Evolutionary conservation across 2,329 filamentous ascomycete genomes (phyloP).

Genomic region (Fusarium sp.): DNA sequence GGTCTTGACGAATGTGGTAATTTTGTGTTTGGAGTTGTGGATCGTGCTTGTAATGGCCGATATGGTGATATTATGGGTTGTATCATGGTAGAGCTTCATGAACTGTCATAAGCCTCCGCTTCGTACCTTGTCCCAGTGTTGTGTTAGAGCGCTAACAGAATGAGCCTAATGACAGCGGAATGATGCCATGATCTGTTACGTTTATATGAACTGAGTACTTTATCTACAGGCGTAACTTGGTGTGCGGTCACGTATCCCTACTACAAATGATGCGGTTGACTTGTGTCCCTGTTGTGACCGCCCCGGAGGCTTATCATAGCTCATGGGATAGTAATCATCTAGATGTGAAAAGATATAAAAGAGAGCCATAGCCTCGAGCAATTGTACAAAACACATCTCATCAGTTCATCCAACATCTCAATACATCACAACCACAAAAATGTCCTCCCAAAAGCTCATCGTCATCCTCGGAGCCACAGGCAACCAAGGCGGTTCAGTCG

Average conservation of each 20-base stretch:
- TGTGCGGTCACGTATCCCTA: not conserved
- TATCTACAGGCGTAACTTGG: not conserved
- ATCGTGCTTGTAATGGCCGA: not conserved
- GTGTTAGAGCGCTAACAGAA: not conserved
- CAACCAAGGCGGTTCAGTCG: slow-evolving; percentile 35
- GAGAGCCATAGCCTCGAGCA: not conserved
- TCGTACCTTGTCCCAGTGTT: not conserved
- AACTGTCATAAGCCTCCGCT: not conserved
- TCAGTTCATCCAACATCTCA: not conserved
- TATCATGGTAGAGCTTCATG: not conserved
- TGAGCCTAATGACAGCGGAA: not conserved
- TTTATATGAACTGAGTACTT: not conserved
- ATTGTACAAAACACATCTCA: not conserved
- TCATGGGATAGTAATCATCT: not conserved
- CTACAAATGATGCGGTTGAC: not conserved
- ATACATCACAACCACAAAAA: not conserved
- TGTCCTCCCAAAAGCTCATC: slow-evolving; percentile 29
- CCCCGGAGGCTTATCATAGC: not conserved
- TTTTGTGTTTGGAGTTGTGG: not conserved
- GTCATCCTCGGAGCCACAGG: slow-evolving; percentile 35
- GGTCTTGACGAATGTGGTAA: not conserved
- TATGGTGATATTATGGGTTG: not conserved
- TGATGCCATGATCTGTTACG: not conserved
- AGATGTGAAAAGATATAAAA: not conserved
- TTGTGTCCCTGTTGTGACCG: not conserved